Base-by-base conservation (phyloP, 2,329 filamentous ascomycete genomes). In the Calonectria pseudoreteaudii region DNA sequence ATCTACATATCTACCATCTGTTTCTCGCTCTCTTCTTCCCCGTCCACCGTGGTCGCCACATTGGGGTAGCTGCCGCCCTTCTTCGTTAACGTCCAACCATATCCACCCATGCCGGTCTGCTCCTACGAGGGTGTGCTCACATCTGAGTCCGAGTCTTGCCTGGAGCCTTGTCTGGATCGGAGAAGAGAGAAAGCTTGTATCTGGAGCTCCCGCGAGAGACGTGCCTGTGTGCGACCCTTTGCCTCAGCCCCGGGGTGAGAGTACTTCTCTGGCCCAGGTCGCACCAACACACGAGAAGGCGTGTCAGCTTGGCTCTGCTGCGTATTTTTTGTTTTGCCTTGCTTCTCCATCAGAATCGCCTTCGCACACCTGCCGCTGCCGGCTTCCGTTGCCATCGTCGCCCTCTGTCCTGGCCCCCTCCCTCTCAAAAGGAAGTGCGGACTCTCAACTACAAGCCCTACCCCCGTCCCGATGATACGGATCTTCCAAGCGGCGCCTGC, bases 401-500 rank as follows among this genome's bases (percentile, higher is more conserved):
- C 31, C 7, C 41, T 50, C 56, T 30, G 26, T 49, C 36, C n/a
- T 56, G 30, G 30, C 52, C 41, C 31, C 49, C 26, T 66, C 53
- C 31, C 26, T 66, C 53, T 62, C 75, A 52, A 73, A 73, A 70
- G 41, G 68, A 76, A 66, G 68, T 68, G 72, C 73, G 70, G 68
- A 70, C 67, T 44, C 66, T 49, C 72, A 71, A 66, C 76, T 56
- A 56, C 50, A 30, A 50, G 28, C 67, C 67, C 56, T 47, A 47
- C 71, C 68, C 68, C 74, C 68, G 66, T 73, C 67, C 52, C 71
- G 66, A 71, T 78, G 67, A 76, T 73, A 71, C 72, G 71, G 70
- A 74, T 77, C 75, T 79, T 75, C 78, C 68, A 76, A 71, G 75
- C 74, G 70, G 76, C 73, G 53, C 70, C 73, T 66, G 70, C 69